phyloP scores from a whole-genome alignment of 2,329 filamentous ascomycete genomes.

The Cucurbitaria berberidis region DNA sequence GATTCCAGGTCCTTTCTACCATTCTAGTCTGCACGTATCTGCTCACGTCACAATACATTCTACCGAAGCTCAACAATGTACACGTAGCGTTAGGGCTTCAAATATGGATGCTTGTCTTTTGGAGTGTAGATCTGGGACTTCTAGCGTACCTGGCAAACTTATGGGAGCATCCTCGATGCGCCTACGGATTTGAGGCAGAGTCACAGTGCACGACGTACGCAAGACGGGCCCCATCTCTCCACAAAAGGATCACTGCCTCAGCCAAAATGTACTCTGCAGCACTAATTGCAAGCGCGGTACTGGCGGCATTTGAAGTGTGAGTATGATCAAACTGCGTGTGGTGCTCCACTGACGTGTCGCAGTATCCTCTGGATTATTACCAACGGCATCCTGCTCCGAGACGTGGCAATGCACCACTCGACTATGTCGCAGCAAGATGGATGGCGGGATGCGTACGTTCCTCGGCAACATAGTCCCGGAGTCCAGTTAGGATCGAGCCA shows the following conservation, averaged over 20 bases:
- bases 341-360: background rate
- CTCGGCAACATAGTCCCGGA: background rate
- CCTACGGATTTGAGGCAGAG: slow-evolving; percentile 13
- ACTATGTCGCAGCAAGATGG: background rate
- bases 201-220: slow-evolving; percentile 17
- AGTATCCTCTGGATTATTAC: slow-evolving; percentile 15
- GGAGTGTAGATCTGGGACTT: slow-evolving; percentile 50
- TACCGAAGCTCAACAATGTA: slow-evolving; percentile 58
- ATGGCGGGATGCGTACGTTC: background rate
- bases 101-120: slow-evolving; percentile 60
- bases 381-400: background rate
- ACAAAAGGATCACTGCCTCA: slow-evolving; percentile 19
- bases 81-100: slow-evolving; percentile 61
- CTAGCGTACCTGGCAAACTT: slow-evolving; percentile 29
- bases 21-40: slow-evolving; percentile 56
- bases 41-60: slow-evolving; percentile 52
- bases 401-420: background rate
- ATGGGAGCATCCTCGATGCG: slow-evolving; percentile 22
- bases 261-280: slow-evolving; percentile 29
- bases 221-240: slow-evolving; percentile 8
- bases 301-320: slow-evolving; percentile 37
- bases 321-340: slow-evolving; percentile 5
- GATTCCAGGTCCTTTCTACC: slow-evolving; percentile 42
- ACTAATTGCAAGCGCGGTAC: slow-evolving; percentile 31
- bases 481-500: background rate